Conservation (phyloP, 179 eudicot species). For the Heliamphora pulchella region DNA sequence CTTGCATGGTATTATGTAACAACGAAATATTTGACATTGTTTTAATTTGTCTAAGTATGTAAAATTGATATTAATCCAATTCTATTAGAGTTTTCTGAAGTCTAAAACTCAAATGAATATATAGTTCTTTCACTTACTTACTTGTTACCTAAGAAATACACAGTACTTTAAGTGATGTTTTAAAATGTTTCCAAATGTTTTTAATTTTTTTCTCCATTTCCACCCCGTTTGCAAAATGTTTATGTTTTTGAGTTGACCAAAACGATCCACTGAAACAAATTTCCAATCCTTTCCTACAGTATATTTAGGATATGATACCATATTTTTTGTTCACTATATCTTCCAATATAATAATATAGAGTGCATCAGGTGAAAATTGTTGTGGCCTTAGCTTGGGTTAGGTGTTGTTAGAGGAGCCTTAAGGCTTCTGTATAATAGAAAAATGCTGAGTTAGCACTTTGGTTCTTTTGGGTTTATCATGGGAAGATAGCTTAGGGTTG, state of each 20-base stretch:
- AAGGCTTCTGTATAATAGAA: background rate
- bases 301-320: background rate
- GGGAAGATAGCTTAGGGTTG: background rate
- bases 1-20: no score
- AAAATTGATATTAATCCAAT: no score
- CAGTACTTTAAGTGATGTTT: no score
- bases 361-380: background rate
- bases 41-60: no score
- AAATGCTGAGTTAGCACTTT: background rate
- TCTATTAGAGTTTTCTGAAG: no score
- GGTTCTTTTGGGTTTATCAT: background rate
- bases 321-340: background rate
- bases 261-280: background rate
- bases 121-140: no score
- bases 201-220: no score
- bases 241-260: background rate
- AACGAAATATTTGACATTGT: no score
- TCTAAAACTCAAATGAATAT: no score
- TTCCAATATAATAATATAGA: background rate
- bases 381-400: background rate
- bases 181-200: no score
- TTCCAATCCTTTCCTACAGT: background rate
- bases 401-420: background rate
- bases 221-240: background rate
- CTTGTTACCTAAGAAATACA: no score